Evolutionary conservation across 495 filamentous ascomycete species (phyloP).

Genomic region (Xylaria curta): DNA sequence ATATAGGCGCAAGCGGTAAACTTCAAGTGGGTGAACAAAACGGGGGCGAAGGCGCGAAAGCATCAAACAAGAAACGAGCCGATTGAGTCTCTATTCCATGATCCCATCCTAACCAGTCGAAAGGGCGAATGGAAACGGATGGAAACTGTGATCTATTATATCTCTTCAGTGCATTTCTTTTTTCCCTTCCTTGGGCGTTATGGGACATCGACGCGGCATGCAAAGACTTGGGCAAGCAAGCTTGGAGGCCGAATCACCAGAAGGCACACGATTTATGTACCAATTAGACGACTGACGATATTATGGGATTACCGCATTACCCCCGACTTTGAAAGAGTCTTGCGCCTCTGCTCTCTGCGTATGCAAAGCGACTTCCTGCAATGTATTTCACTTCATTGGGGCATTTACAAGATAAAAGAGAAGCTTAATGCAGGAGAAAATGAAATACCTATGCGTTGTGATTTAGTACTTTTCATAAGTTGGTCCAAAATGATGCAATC

Average conservation of each 20-base stretch:
- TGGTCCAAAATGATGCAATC: conserved; percentile 28
- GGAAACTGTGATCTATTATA: conserved; percentile 36
- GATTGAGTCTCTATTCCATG: conserved; percentile 36
- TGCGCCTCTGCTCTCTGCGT: neutral
- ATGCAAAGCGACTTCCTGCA: neutral
- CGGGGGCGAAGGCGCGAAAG: conserved; percentile 31
- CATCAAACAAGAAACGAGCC: conserved; percentile 46
- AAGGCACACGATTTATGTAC: conserved; percentile 22
- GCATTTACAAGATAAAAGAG: neutral
- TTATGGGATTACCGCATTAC: conserved; percentile 22
- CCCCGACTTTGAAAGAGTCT: neutral
- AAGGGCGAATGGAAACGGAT: conserved; percentile 27
- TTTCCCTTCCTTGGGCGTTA: conserved; percentile 16
- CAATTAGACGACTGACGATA: conserved; percentile 32
- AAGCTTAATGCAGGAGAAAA: neutral
- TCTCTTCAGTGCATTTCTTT: conserved; percentile 29
- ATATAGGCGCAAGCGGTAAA: conserved; percentile 41
- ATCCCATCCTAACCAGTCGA: conserved; percentile 24
- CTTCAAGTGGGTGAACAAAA: conserved; percentile 37
- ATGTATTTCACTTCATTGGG: neutral
- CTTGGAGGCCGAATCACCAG: conserved; percentile 5
- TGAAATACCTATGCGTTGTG: neutral
- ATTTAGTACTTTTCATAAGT: neutral
- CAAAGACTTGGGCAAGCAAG: conserved; percentile 20
- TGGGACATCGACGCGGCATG: conserved; percentile 14